These are phyloP conservation scores for Pythium monospermum DNA, from an alignment of 352 stramenopile genomes.

Conservation along the genomic window DNA sequence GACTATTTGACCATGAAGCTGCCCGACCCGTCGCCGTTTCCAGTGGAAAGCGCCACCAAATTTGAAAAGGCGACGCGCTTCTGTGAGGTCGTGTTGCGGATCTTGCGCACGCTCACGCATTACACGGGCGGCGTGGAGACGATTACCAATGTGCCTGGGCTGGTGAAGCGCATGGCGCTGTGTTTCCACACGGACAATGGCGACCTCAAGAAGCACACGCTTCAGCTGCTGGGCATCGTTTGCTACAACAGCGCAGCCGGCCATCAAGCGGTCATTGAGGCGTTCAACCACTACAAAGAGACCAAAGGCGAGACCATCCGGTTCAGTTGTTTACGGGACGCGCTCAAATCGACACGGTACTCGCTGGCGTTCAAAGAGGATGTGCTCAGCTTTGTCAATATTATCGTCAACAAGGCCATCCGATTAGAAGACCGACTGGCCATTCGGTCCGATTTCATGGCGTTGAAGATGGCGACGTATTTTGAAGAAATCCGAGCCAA, in stretches of 20 bases:
- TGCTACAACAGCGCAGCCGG: constrained; percentile 86
- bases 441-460: constrained; percentile 82
- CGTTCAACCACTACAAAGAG: constrained; percentile 82
- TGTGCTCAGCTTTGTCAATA: constrained; percentile 86
- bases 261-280: constrained; percentile 72
- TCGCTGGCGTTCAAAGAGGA: constrained; percentile 87
- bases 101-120: constrained; percentile 71
- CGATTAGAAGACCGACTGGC: constrained; percentile 73
- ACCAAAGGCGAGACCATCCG: constrained; percentile 75
- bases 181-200: constrained; percentile 84
- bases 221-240: constrained; percentile 78
- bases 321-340: constrained; percentile 78
- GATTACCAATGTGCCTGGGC: constrained; percentile 73
- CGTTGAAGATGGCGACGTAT: constrained; percentile 79
- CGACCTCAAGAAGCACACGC: constrained; percentile 77
- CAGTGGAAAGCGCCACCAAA: constrained; percentile 72
- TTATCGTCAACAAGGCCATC: constrained; percentile 87
- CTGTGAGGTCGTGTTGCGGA: constrained; percentile 72
- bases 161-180: constrained; percentile 74
- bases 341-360: constrained; percentile 77
- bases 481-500: constrained; percentile 86
- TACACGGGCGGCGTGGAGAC: constrained; percentile 75
- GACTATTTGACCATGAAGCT: constrained; percentile 87
- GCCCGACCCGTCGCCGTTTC: constrained; percentile 72
- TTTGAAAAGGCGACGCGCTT: constrained; percentile 74